Percentiles rank a stretch among this genome's conserved stretches.
These are phyloP conservation scores for Neurospora sp. DNA, from an alignment of 495 filamentous ascomycete genomes.

Conservation along the genomic window DNA sequence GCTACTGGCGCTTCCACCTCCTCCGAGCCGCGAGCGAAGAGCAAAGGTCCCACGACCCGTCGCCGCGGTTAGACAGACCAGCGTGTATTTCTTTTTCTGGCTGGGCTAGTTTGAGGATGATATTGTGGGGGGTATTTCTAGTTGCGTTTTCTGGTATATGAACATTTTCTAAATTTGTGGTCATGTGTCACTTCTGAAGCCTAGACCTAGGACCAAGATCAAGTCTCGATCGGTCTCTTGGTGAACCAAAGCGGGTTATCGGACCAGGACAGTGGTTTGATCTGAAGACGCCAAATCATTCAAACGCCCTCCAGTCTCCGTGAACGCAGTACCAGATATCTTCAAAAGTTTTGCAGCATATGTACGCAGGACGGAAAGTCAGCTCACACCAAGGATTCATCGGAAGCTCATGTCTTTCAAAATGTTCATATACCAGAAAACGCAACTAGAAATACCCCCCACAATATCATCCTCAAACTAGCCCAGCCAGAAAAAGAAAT, in stretches of 20 bases:
- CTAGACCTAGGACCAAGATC: background rate
- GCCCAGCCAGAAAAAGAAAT: background rate
- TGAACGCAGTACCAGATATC: background rate
- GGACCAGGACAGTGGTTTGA: background rate
- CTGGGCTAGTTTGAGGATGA: background rate
- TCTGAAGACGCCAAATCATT: background rate
- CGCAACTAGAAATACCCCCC: background rate
- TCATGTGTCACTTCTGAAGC: background rate
- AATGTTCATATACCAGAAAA: background rate
- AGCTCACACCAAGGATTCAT: slow-evolving; percentile 4
- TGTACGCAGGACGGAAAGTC: background rate
- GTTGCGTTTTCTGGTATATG: background rate
- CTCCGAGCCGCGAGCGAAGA: slow-evolving; percentile 25
- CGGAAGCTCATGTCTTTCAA: background rate
- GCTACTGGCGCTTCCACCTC: slow-evolving; percentile 14
- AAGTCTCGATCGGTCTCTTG: background rate
- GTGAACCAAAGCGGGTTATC: background rate
- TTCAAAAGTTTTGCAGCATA: background rate
- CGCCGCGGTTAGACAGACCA: slow-evolving; percentile 33
- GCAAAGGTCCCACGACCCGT: slow-evolving; percentile 43
- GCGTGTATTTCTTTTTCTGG: background rate
- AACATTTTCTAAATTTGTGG: background rate
- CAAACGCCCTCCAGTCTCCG: background rate
- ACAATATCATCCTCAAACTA: background rate
- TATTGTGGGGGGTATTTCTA: background rate